phyloP scores from a whole-genome alignment of 1,284 basidiomycete genomes.

The Irpex lacteus region DNA sequence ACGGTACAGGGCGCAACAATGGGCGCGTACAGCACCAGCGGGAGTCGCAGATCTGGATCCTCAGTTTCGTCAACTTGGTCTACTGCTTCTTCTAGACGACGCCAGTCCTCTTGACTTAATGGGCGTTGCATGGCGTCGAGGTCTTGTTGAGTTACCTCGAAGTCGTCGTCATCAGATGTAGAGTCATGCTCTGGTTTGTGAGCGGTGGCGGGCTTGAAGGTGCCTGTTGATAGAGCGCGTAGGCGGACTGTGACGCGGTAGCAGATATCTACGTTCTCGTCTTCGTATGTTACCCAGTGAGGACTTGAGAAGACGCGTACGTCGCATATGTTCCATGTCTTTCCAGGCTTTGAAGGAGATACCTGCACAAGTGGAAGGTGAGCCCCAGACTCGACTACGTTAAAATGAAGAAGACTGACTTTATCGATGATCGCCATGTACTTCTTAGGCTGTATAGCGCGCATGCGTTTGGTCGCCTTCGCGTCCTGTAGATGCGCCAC shows the following conservation, averaged over 20 bases:
- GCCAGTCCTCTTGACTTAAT: neutral
- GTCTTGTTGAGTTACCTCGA: neutral
- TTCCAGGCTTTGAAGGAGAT: neutral
- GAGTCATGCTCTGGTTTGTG: too few species aligned
- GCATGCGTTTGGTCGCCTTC: neutral
- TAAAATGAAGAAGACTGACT: neutral
- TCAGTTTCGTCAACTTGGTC: neutral
- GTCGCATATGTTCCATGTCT: neutral
- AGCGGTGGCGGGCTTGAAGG: neutral
- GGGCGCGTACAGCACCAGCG: neutral
- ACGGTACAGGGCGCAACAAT: neutral
- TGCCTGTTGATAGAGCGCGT: neutral
- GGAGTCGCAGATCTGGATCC: neutral
- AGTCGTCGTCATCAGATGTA: neutral
- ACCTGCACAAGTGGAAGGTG: neutral
- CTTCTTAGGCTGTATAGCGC: neutral
- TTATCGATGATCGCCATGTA: neutral
- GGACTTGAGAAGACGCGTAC: neutral
- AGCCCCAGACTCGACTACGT: too few species aligned
- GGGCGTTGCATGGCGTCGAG: neutral
- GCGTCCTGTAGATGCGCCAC: neutral
- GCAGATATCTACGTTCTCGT: neutral
- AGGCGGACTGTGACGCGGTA: neutral
- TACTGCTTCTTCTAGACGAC: neutral
- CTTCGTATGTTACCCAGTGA: neutral